Percentiles rank a stretch among this genome's conserved stretches.
phyloP scores from a whole-genome alignment of 1,139 yeast species.

The Protomyces lactucae-debilis region DNA sequence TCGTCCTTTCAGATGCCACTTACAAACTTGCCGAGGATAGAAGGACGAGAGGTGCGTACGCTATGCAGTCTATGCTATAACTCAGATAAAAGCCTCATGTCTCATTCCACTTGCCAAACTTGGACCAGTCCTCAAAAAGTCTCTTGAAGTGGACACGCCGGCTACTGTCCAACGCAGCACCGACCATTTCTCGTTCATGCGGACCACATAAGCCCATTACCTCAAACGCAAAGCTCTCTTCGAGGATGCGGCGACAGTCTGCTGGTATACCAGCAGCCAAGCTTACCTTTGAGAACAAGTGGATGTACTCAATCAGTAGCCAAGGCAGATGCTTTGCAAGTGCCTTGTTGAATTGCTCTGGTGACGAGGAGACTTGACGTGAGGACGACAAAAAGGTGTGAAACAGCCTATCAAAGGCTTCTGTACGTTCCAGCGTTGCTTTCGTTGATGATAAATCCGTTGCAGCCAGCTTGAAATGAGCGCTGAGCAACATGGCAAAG shows the following conservation, averaged over 20 bases:
- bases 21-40: too few species aligned
- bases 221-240: slow-evolving; percentile 56
- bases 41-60: neutral
- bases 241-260: slow-evolving; percentile 49
- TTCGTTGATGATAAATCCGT: neutral
- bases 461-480: neutral
- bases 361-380: neutral
- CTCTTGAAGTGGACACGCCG: slow-evolving; percentile 66
- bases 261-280: slow-evolving; percentile 29
- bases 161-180: slow-evolving; percentile 62
- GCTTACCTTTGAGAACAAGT: neutral
- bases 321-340: slow-evolving; percentile 25
- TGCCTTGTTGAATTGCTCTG: slow-evolving; percentile 16
- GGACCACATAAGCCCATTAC: slow-evolving; percentile 62
- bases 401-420: neutral
- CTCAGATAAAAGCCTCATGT: slow-evolving; percentile 36
- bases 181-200: slow-evolving; percentile 61
- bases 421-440: neutral
- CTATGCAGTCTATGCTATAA: neutral
- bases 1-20: too few species aligned
- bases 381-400: slow-evolving; percentile 12
- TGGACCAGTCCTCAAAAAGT: slow-evolving; percentile 66
- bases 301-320: slow-evolving; percentile 17
- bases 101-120: slow-evolving; percentile 79
- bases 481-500: slow-evolving; percentile 3